These are phyloP conservation scores for Orychophragmus violaceus DNA, from an alignment of 345 rosid genomes.

Conservation along the genomic window DNA sequence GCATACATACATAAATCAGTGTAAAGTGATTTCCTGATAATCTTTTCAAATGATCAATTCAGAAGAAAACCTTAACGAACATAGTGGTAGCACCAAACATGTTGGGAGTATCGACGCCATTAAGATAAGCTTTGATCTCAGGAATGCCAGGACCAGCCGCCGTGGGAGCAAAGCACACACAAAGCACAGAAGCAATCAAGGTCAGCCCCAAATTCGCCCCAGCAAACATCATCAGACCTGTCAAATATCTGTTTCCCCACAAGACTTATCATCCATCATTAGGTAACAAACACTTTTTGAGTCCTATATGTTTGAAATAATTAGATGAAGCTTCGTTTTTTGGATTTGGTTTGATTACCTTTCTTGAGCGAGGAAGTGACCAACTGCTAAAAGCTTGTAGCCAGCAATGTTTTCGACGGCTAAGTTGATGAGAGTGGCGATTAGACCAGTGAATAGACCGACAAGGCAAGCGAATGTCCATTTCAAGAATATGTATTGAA, in stretches of 20 bases:
- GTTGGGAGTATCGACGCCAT: conserved; percentile 92
- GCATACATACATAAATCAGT: no score
- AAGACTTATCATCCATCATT: conserved; percentile 4
- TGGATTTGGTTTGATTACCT: conserved; percentile 36
- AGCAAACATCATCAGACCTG: conserved; percentile 49
- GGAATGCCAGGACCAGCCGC: conserved; percentile 98
- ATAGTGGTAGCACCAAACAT: conserved; percentile 77
- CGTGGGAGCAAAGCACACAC: conserved; percentile 83
- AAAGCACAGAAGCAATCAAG: conserved; percentile 55
- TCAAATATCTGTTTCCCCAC: conserved; percentile 46
- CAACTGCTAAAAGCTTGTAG: conserved; percentile 75
- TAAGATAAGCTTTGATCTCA: conserved; percentile 94
- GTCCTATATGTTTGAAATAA: no score
- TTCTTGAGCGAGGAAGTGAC: conserved; percentile 44
- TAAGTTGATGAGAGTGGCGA: conserved; percentile 79
- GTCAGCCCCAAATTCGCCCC: conserved; percentile 64
- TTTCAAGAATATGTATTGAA: conserved; percentile 76
- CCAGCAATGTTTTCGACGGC: conserved; percentile 92
- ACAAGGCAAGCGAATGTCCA: conserved; percentile 79
- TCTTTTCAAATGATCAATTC: no score
- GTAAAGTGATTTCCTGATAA: no score
- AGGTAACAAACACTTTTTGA: background rate
- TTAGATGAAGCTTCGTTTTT: background rate
- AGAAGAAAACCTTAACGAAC: conserved; percentile 69
- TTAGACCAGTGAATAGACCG: conserved; percentile 76